Percentiles rank a stretch among this genome's conserved stretches.
phyloP scores from a whole-genome alignment of 495 filamentous ascomycete genomes.

The Darksidea phi region DNA sequence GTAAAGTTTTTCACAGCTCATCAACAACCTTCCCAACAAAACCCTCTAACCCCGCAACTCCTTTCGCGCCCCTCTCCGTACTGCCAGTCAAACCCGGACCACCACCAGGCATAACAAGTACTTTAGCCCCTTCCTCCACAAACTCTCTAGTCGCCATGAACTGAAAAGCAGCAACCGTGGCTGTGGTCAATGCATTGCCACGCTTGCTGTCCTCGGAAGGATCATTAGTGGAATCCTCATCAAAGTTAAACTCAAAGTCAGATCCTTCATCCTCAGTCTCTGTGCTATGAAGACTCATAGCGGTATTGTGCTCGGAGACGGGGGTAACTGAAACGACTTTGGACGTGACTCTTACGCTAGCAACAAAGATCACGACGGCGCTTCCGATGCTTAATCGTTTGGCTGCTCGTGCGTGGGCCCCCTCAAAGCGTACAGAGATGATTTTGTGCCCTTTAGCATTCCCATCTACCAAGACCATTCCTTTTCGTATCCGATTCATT shows the following conservation, averaged over 20 bases:
- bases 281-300: slow-evolving; percentile 52
- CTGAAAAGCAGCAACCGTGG: slow-evolving; percentile 69
- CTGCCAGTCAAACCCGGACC: slow-evolving; percentile 50
- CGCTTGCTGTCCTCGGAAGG: slow-evolving; percentile 13
- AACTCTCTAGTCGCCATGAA: slow-evolving; percentile 78
- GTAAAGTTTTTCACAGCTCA: slow-evolving; percentile 27
- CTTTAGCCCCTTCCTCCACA: slow-evolving; percentile 74
- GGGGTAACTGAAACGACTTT: slow-evolving; percentile 60
- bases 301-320: slow-evolving; percentile 32
- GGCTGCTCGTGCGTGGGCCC: slow-evolving; percentile 21
- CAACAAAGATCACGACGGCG: slow-evolving; percentile 77
- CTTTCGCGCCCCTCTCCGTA: slow-evolving; percentile 54
- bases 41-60: slow-evolving; percentile 62
- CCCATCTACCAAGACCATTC: slow-evolving; percentile 71
- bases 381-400: slow-evolving; percentile 52
- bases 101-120: slow-evolving; percentile 73
- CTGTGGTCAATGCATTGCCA: slow-evolving; percentile 26
- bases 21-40: slow-evolving; percentile 62
- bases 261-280: slow-evolving; percentile 51
- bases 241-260: slow-evolving; percentile 38
- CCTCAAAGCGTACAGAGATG: slow-evolving; percentile 48
- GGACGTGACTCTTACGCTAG: slow-evolving; percentile 79
- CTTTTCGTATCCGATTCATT: slow-evolving; percentile 66
- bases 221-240: slow-evolving; percentile 31
- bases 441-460: slow-evolving; percentile 55